These are phyloP conservation scores for Cystobasidiaceae sp. DNA, from an alignment of 1,284 basidiomycete species.

Conservation along the genomic window DNA sequence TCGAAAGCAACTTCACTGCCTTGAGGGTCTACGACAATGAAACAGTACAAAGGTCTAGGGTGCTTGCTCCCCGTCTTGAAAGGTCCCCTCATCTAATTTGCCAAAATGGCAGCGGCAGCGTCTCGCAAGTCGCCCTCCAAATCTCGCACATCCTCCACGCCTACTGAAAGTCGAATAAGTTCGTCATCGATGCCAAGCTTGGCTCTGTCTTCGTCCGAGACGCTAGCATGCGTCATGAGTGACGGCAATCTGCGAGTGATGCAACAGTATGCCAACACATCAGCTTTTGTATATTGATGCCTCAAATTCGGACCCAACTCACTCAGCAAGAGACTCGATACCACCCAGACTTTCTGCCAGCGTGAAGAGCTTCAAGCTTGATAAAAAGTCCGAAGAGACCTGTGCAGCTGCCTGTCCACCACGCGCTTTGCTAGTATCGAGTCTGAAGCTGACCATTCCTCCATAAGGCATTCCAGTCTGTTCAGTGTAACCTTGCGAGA, in stretches of 20 bases:
- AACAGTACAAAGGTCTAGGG: too few relatives aligned
- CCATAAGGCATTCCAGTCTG: conserved; percentile 66
- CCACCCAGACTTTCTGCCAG: conserved; percentile 88
- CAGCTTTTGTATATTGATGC: too few relatives aligned
- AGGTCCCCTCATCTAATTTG: background rate
- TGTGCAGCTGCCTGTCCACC: conserved; percentile 16
- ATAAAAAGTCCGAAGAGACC: conserved; percentile 62
- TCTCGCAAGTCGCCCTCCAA: conserved; percentile 67
- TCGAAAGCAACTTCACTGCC: too few relatives aligned
- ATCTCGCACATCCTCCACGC: conserved; percentile 82
- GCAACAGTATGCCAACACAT: too few relatives aligned
- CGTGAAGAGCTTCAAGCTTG: conserved; percentile 64
- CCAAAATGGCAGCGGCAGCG: conserved; percentile 49
- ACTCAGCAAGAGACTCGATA: conserved; percentile 80
- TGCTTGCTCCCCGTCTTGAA: too few relatives aligned
- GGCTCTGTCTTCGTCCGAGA: conserved; percentile 64
- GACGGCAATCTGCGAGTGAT: conserved; percentile 39
- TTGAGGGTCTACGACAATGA: too few relatives aligned
- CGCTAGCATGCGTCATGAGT: conserved; percentile 49
- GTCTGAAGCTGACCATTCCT: conserved; percentile 70
- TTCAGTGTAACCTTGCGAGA: conserved; percentile 40
- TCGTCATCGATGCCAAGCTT: conserved; percentile 72
- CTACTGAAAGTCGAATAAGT: conserved; percentile 76
- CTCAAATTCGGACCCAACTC: too few relatives aligned
- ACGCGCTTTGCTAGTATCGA: conserved; percentile 22